These are phyloP conservation scores for carrot (Daucus carota) DNA, from an alignment of 129 eudicot genomes.

Conservation along the genomic window DH1_v3.0 NC_030388.2:13255001-13255500, in stretches of 20 bases:
- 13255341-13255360: conserved; percentile 95
- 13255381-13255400: conserved; percentile 20
- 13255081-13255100: no score
- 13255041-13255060: no score
- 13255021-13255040: no score
- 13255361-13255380: conserved; percentile 72
- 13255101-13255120: no score
- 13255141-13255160: no score
- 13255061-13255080: no score
- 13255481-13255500: conserved; percentile 89
- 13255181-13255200: no score
- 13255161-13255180: no score
- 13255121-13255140: no score
- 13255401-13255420: conserved; percentile 3
- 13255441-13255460: not conserved
- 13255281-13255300: conserved; percentile 74
- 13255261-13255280: conserved; percentile 94
- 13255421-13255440: not conserved
- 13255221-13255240: conserved; percentile 81
- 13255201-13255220: conserved; percentile 99
- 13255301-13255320: conserved; percentile 71
- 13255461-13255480: not conserved
- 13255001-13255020: no score
- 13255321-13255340: conserved; percentile 89
- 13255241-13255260: conserved; percentile 73